A percentile compares a stretch with the other conserved stretches of the same genome.
Evolutionary conservation across 495 filamentous ascomycete genomes (phyloP).

Genomic region (Parachaetomium inaequale): DNA sequence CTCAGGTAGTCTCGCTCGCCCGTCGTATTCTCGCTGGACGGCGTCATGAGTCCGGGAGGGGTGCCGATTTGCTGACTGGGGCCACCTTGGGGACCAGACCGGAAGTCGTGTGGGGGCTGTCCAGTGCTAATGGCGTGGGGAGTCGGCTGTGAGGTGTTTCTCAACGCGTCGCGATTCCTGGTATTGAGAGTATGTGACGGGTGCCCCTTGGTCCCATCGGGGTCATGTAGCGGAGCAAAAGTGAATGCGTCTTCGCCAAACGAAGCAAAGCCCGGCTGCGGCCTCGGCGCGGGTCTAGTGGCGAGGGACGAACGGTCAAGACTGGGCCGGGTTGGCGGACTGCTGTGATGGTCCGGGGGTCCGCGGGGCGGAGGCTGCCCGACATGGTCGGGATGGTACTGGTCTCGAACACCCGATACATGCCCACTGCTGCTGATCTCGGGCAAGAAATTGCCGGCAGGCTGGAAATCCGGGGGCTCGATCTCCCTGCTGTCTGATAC

Average conservation of each 20-base stretch:
- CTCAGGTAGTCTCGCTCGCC: conserved; percentile 56
- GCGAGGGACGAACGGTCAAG: neutral
- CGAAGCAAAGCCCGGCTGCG: neutral
- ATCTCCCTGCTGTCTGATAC: neutral
- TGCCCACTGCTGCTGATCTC: neutral
- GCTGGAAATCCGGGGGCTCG: neutral
- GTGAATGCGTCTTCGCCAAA: neutral
- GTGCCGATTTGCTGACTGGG: conserved; percentile 22
- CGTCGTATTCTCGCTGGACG: conserved; percentile 44
- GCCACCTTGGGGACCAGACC: conserved; percentile 20
- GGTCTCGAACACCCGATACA: neutral
- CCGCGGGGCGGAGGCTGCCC: conserved; percentile 13
- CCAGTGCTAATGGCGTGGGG: conserved; percentile 19
- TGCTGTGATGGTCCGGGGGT: neutral
- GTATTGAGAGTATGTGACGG: conserved; percentile 23
- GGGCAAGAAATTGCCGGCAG: neutral
- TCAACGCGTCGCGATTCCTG: conserved; percentile 32
- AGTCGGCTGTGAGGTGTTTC: conserved; percentile 29
- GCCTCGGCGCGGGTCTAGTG: neutral
- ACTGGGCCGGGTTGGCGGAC: neutral
- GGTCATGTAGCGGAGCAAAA: conserved; percentile 21
- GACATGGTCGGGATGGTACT: conserved; percentile 6
- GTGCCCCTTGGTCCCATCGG: conserved; percentile 29
- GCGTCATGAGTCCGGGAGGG: conserved; percentile 46
- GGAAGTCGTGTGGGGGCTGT: conserved; percentile 1